A percentile compares a stretch with the other conserved stretches of the same genome.
Conservation (phyloP, 495 filamentous ascomycete species). For the Lasiosphaeris hirsuta region DNA sequence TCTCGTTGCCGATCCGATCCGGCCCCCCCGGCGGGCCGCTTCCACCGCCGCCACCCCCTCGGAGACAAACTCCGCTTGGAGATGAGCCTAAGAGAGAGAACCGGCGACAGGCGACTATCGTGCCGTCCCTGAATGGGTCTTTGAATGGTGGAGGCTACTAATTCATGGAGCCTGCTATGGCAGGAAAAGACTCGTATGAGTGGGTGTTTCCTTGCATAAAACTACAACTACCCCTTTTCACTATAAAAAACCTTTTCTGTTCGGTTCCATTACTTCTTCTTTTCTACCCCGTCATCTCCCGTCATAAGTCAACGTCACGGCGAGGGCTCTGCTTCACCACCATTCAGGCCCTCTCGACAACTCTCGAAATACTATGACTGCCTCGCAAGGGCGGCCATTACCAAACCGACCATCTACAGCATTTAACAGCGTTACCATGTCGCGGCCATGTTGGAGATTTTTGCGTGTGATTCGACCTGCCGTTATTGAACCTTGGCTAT, state of each 20-base stretch:
- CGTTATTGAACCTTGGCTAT: not conserved
- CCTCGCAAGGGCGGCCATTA: not conserved
- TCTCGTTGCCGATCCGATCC: conserved; percentile 48
- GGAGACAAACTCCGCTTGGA: conserved; percentile 32
- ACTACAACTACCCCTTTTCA: conserved; percentile 12
- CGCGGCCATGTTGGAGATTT: not conserved
- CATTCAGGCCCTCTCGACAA: not conserved
- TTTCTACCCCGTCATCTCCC: not conserved
- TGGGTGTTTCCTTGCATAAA: conserved; percentile 28
- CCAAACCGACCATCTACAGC: conserved; percentile 4
- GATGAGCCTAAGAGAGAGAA: conserved; percentile 21
- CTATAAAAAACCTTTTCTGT: conserved; percentile 3
- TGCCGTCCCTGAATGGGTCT: conserved; percentile 14
- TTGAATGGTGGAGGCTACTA: conserved; percentile 6
- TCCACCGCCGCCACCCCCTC: conserved; percentile 41
- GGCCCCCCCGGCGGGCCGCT: conserved; percentile 40
- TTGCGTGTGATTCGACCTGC: not conserved
- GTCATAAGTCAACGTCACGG: not conserved
- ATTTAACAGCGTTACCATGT: conserved; percentile 8
- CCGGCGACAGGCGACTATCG: conserved; percentile 38
- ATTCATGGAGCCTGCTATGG: not conserved
- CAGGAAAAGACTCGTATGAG: conserved; percentile 16
- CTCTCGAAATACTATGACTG: not conserved
- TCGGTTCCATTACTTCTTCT: conserved; percentile 5
- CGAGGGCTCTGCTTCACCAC: not conserved